These are phyloP conservation scores for Aspergillus tanneri DNA, from an alignment of 2,329 filamentous ascomycete species.

Conservation along the genomic window DNA sequence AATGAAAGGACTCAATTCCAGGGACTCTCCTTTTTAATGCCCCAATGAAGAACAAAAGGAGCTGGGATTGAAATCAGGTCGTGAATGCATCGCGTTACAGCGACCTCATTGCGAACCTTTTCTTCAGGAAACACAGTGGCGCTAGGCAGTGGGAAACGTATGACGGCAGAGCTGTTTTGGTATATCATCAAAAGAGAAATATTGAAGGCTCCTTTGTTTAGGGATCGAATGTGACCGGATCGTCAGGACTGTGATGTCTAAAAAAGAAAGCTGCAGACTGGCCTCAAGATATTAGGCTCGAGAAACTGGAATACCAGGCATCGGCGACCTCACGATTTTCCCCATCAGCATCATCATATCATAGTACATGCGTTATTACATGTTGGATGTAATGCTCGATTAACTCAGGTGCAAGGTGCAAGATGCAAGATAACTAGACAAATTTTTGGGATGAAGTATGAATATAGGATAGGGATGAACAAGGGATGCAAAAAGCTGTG, in stretches of 20 bases:
- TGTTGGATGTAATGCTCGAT: no score
- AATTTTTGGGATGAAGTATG: no score
- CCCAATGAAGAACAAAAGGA: conserved; percentile 18
- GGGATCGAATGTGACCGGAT: conserved; percentile 6
- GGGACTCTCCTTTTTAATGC: conserved; percentile 16
- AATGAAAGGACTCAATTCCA: conserved; percentile 35
- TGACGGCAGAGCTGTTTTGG: conserved; percentile 13
- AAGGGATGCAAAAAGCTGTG: no score
- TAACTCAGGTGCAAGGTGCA: no score
- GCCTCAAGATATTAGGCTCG: not conserved
- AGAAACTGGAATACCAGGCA: conserved; percentile 16
- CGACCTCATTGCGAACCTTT: conserved; percentile 24
- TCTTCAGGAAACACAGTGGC: conserved; percentile 28
- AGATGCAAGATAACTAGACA: no score
- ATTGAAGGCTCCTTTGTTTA: conserved; percentile 21
- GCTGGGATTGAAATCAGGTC: conserved; percentile 20
- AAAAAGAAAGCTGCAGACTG: conserved; percentile 13
- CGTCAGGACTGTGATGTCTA: conserved; percentile 5
- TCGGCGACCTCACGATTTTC: conserved; percentile 19
- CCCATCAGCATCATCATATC: conserved; percentile 18
- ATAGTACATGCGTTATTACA: conserved; percentile 8
- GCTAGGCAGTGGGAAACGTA: conserved; percentile 24
- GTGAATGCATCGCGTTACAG: conserved; percentile 17
- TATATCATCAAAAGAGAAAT: conserved; percentile 23
- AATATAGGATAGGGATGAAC: no score